These are phyloP conservation scores for Durio zibethinus DNA, from an alignment of 345 rosid genomes.

Conservation along the genomic window DNA sequence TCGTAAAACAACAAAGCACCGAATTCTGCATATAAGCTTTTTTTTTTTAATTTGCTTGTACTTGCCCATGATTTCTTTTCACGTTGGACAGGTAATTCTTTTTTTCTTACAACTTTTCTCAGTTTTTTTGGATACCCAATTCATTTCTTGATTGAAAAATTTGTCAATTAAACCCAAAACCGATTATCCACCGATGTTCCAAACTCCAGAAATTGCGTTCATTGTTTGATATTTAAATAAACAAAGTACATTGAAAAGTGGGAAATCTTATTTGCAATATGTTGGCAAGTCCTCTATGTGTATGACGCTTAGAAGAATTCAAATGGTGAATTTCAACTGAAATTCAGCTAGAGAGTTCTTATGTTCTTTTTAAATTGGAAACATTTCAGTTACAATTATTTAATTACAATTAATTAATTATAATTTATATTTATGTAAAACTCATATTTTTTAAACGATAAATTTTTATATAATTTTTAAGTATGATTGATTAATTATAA, in stretches of 20 bases:
- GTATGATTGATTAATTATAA: too few species aligned
- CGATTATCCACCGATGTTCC: background rate
- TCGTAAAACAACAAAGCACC: too few species aligned
- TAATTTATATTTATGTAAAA: too few species aligned
- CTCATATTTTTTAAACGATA: too few species aligned
- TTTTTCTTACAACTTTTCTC: background rate
- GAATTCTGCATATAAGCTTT: constrained; percentile 30
- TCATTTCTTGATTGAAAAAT: background rate
- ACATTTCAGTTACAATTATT: too few species aligned
- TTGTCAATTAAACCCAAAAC: background rate
- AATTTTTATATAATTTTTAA: too few species aligned
- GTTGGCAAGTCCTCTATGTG: background rate
- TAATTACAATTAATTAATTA: too few species aligned
- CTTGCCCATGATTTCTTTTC: constrained; percentile 31
- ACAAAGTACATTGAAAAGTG: background rate
- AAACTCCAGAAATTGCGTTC: background rate
- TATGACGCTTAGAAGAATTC: too few species aligned
- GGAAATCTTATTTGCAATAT: background rate
- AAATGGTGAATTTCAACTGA: background rate
- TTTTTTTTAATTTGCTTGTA: constrained; percentile 25
- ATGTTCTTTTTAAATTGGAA: too few species aligned
- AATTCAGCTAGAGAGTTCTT: background rate
- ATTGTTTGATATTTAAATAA: background rate
- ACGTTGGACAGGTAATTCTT: constrained; percentile 41
- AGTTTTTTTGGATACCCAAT: background rate